phyloP scores from a whole-genome alignment of 2,329 filamentous ascomycete species.

The Huntiella moniliformis region DNA sequence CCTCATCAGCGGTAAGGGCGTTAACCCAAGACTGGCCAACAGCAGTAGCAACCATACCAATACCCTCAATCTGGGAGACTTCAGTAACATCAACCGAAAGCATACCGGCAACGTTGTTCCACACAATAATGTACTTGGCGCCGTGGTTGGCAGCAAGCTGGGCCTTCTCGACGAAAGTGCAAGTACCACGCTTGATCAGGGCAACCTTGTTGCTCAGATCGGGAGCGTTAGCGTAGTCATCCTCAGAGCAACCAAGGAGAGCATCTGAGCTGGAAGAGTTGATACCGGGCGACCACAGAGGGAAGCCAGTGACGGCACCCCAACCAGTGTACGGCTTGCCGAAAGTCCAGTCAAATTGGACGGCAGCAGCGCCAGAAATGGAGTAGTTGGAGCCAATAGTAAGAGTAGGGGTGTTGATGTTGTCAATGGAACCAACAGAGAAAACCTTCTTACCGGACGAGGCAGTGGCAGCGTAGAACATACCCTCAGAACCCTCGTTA shows the following conservation, averaged over 20 bases:
- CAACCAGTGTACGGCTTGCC: constrained; percentile 24
- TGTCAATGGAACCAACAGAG: constrained; percentile 32
- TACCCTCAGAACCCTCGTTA: constrained; percentile 26
- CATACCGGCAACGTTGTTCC: constrained; percentile 32
- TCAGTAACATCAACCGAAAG: constrained; percentile 18
- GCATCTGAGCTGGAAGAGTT: constrained; percentile 29
- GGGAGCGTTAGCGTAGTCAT: constrained; percentile 30
- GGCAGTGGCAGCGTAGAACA: constrained; percentile 30
- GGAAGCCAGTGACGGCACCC: constrained; percentile 24
- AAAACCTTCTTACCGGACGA: constrained; percentile 28
- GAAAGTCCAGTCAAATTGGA: constrained; percentile 25
- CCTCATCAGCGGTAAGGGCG: constrained; percentile 24
- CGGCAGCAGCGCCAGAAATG: constrained; percentile 19
- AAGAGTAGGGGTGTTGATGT: constrained; percentile 24
- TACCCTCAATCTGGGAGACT: constrained; percentile 19
- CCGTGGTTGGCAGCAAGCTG: constrained; percentile 33
- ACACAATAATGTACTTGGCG: constrained; percentile 41
- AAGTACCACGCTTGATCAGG: constrained; percentile 39
- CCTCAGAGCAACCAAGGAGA: constrained; percentile 27
- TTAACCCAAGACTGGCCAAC: constrained; percentile 27
- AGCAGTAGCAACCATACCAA: constrained; percentile 23
- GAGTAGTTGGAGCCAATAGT: constrained; percentile 24
- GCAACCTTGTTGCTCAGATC: constrained; percentile 39
- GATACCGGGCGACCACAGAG: constrained; percentile 30
- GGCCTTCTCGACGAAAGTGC: constrained; percentile 35